These are phyloP conservation scores for Lentinula lateritia DNA, from an alignment of 768 basidiomycete genomes.

Conservation along the genomic window DNA sequence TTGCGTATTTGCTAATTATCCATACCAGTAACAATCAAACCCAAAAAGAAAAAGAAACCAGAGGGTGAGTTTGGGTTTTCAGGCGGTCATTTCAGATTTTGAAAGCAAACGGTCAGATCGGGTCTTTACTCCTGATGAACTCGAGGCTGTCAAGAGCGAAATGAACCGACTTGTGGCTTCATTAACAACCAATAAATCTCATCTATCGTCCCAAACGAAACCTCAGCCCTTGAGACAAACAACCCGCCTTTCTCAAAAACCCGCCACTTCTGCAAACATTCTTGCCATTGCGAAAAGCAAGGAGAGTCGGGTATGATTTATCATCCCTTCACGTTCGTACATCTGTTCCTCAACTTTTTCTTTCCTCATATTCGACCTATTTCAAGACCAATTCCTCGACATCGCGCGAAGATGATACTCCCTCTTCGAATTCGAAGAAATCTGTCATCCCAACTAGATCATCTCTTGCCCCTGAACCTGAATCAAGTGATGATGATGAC, in stretches of 20 bases:
- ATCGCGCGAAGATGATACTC: not conserved
- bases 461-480: not conserved
- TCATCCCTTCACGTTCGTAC: not conserved
- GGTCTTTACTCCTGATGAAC: not conserved
- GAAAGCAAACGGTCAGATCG: not conserved
- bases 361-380: not conserved
- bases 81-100: not conserved
- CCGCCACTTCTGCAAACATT: not conserved
- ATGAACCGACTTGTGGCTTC: not conserved
- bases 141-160: not conserved
- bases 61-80: not conserved
- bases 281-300: not conserved
- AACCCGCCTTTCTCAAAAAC: not conserved
- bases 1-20: not conserved
- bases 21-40: slow-evolving; percentile 6
- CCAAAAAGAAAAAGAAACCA: slow-evolving; percentile 13
- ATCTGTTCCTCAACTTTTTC: not conserved
- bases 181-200: not conserved
- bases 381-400: not conserved
- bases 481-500: not conserved
- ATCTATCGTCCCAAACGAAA: not conserved
- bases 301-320: slow-evolving; percentile 1
- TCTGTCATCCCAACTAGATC: not conserved
- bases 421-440: not conserved
- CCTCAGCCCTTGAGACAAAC: not conserved